phyloP scores from a whole-genome alignment of 2,329 filamentous ascomycete species.

The Xylaria sp. region DNA sequence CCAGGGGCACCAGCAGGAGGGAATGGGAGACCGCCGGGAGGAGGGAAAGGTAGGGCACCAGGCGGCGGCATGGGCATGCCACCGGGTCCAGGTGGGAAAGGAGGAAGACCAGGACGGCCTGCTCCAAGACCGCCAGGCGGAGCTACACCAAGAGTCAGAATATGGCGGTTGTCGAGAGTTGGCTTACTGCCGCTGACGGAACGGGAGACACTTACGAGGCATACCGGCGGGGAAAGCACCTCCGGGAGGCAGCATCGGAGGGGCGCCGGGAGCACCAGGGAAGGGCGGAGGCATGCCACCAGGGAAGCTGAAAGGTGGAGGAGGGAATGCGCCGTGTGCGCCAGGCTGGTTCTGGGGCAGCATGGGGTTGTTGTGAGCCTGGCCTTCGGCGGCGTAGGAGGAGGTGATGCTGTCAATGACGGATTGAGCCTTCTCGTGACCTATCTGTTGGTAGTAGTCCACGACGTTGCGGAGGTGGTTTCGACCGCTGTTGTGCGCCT shows the following conservation, averaged over 20 bases:
- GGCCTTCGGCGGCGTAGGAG: slow-evolving; percentile 91
- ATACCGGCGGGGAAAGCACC: slow-evolving; percentile 44
- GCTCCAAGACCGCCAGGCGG: slow-evolving; percentile 39
- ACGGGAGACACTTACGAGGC: slow-evolving; percentile 46
- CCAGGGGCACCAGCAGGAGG: slow-evolving; percentile 35
- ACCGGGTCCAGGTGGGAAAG: slow-evolving; percentile 36
- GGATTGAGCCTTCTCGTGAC: slow-evolving; percentile 95
- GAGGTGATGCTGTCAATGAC: slow-evolving; percentile 98
- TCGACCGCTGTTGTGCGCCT: slow-evolving; percentile 93
- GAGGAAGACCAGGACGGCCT: slow-evolving; percentile 34
- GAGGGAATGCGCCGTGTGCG: slow-evolving; percentile 39
- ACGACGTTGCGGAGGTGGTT: slow-evolving; percentile 97
- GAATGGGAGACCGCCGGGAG: slow-evolving; percentile 31
- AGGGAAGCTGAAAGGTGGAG: slow-evolving; percentile 59
- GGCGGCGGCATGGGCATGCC: slow-evolving; percentile 47
- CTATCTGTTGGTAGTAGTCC: slow-evolving; percentile 99
- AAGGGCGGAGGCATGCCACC: slow-evolving; percentile 41
- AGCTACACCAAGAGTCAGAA: slow-evolving; percentile 34
- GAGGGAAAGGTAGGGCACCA: slow-evolving; percentile 30
- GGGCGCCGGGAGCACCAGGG: slow-evolving; percentile 41
- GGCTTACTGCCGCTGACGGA: slow-evolving; percentile 7
- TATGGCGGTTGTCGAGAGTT: background rate
- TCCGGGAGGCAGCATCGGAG: slow-evolving; percentile 42
- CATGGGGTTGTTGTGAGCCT: slow-evolving; percentile 80
- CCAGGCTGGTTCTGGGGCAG: slow-evolving; percentile 63